Evolutionary conservation across 2,329 filamentous ascomycete genomes (phyloP), one percentile per base, ranked within the genome.

Genomic region (Tolypocladium ovalisporum): DNA sequence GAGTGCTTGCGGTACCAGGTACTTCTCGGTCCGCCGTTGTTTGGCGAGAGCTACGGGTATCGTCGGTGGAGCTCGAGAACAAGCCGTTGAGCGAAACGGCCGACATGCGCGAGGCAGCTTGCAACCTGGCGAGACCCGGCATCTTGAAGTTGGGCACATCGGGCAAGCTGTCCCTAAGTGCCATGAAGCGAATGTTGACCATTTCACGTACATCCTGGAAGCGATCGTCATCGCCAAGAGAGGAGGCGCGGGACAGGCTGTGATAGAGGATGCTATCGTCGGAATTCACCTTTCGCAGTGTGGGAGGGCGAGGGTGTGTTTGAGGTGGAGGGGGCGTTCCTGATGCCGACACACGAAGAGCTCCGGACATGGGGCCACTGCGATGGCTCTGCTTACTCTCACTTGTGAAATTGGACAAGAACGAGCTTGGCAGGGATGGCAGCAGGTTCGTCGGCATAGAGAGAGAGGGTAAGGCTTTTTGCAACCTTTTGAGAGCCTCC

Each of bases 181-280:
- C 93, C 73, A 96, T 96, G 67, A 94, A 79, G 47, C 93, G 82
- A 63, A 88, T 90, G 66, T 97, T 97, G 62, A 93, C 87, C 75
- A 94, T 89, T 60, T 90, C 88, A 49, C 86, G 83, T 15, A 96
- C 84, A 70, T 94, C 79, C 54, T 88, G 83, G 70, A 94, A 97
- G 51, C 86, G 81, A 42, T 84, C 83, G 64, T 93, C 89, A 67
- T 97, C 90, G 2, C 92, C 92, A 0, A 95, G 79, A 0, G 90
- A 95, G 0, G 91, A 94, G 1, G 88, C 85, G 32, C 85, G 80
- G 0, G 92, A 96, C 3, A 91, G 75, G 5, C 83, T 85, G 63
- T 89, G 84, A 63, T 88, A 87, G 19, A 94, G 78, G 59, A 95
- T 73, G 6, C 89, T 94, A 58, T 91, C 87, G 68, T 96, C 88